phyloP scores from a whole-genome alignment of 2,329 filamentous ascomycete species.

The Penicillium verrucosum region DNA sequence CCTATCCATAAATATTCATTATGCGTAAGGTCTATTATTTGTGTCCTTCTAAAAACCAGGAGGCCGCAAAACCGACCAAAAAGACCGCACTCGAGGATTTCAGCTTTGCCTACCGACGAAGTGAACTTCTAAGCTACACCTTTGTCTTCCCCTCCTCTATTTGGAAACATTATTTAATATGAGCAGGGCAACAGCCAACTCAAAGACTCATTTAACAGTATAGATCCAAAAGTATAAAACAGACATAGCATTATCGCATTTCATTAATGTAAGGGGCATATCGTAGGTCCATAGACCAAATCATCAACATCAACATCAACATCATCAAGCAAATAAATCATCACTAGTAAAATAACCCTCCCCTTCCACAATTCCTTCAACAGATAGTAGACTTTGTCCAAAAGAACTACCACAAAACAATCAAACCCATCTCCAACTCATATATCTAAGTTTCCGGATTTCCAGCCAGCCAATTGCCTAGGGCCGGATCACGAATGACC shows the following conservation, averaged over 20 bases:
- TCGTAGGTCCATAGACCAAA: constrained; percentile 4
- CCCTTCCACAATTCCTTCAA: neutral
- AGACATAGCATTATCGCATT: constrained; percentile 7
- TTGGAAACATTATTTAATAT: neutral
- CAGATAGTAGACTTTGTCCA: neutral
- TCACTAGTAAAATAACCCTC: neutral
- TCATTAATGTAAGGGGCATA: constrained; percentile 12
- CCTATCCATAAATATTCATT: neutral
- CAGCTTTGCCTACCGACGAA: neutral
- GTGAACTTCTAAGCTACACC: neutral
- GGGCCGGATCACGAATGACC: neutral
- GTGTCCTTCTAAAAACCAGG: neutral
- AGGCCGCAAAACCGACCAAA: neutral
- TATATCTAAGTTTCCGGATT: neutral
- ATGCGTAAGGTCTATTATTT: neutral
- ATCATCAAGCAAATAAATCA: constrained; percentile 3
- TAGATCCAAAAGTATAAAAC: neutral
- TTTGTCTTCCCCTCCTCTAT: no score
- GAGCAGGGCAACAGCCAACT: neutral
- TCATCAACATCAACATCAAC: constrained; percentile 4
- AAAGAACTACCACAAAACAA: neutral
- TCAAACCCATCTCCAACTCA: neutral
- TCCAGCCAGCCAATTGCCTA: neutral
- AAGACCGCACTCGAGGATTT: neutral
- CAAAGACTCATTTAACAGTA: neutral